These are phyloP conservation scores for Populus deltoides DNA, from an alignment of 345 rosid species.

Conservation along the genomic window DNA sequence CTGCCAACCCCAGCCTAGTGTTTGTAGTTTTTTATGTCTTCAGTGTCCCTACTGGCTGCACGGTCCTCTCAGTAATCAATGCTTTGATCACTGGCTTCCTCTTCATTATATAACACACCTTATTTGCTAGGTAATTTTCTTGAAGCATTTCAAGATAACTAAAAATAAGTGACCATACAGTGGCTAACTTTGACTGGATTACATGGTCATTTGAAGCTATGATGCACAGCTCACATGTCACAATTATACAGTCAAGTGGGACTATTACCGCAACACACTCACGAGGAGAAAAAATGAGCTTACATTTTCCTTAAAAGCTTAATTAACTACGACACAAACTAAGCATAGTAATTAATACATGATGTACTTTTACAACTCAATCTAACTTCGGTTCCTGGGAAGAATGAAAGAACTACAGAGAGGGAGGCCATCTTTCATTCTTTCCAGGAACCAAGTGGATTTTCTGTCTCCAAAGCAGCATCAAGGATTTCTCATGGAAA, in stretches of 20 bases:
- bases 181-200: neutral
- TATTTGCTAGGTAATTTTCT: neutral
- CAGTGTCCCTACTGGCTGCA: neutral
- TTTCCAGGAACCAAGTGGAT: slow-evolving; percentile 20
- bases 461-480: neutral
- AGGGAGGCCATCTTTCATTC: neutral
- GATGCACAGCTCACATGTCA: neutral
- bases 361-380: neutral
- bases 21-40: neutral
- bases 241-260: neutral
- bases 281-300: neutral
- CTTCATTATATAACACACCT: neutral
- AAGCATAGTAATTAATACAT: neutral
- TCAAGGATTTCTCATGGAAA: neutral
- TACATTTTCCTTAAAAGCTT: neutral
- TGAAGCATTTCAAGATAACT: neutral
- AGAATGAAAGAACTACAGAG: slow-evolving; percentile 10
- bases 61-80: neutral
- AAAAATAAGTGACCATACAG: neutral
- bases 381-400: slow-evolving; percentile 16
- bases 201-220: neutral
- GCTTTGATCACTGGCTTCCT: neutral
- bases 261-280: neutral
- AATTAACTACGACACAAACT: neutral
- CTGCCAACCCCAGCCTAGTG: neutral